These are phyloP conservation scores for Pseudoperonospora humuli DNA, from an alignment of 352 stramenopile genomes.

Conservation along the genomic window DNA sequence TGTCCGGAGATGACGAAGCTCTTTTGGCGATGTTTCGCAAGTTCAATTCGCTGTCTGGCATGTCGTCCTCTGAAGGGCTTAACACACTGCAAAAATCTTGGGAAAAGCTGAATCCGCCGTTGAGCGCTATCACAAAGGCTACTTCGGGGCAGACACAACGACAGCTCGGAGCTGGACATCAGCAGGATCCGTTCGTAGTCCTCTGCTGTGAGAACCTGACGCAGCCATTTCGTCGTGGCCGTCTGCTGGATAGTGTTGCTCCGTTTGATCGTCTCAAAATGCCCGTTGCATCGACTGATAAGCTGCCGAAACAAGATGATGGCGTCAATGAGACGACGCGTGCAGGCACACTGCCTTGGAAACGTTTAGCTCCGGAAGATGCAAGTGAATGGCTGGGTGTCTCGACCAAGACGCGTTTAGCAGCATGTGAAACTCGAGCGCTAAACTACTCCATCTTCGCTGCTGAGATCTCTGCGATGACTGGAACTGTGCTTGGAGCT, in stretches of 20 bases:
- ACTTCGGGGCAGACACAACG: too few species aligned
- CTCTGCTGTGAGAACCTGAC: conserved; percentile 54
- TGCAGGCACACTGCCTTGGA: conserved; percentile 50
- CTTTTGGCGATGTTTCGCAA: conserved; percentile 43
- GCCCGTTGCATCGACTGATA: conserved; percentile 2
- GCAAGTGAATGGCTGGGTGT: conserved; percentile 51
- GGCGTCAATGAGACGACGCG: conserved; percentile 14
- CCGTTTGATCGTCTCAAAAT: conserved; percentile 44
- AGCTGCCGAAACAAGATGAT: conserved; percentile 10
- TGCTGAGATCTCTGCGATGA: conserved; percentile 9
- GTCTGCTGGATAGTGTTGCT: conserved; percentile 41
- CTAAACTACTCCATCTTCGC: conserved; percentile 42
- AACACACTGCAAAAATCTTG: conserved; percentile 46
- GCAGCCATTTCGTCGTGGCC: conserved; percentile 59
- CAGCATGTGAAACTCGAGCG: conserved; percentile 46
- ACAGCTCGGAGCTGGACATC: conserved; percentile 10
- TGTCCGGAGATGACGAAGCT: conserved; percentile 59
- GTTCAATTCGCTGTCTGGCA: conserved; percentile 12
- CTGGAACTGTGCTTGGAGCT: too few species aligned
- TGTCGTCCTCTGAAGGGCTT: conserved; percentile 20
- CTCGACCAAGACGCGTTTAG: conserved; percentile 34
- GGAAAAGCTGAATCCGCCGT: conserved; percentile 42
- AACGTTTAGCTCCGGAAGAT: conserved; percentile 58
- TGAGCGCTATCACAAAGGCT: conserved; percentile 36
- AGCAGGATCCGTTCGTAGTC: conserved; percentile 54